phyloP scores from a whole-genome alignment of 345 rosid species.

The Brassica nigra region DNA sequence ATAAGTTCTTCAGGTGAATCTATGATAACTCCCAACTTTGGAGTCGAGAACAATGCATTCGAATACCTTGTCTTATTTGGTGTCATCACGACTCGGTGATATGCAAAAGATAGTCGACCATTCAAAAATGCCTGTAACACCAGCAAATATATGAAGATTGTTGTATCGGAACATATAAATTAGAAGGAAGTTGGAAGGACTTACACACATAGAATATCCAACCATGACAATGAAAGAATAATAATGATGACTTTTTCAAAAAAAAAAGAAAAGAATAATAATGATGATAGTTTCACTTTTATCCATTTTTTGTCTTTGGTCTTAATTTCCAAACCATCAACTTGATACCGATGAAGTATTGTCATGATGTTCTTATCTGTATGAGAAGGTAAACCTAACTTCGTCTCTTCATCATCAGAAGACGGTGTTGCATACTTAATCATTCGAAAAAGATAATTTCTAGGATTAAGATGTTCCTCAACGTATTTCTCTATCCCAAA shows the following conservation, averaged over 20 bases:
- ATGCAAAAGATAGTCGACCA: constrained; percentile 7
- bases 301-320: constrained; percentile 45
- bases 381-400: constrained; percentile 48
- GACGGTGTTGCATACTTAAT: constrained; percentile 21
- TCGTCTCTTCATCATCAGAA: constrained; percentile 41
- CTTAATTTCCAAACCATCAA: not conserved
- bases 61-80: constrained; percentile 27
- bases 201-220: constrained; percentile 56
- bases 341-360: constrained; percentile 47
- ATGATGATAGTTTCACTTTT: constrained; percentile 45
- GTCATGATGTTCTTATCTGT: constrained; percentile 64
- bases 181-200: constrained; percentile 6
- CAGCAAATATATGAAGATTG: no score
- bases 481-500: constrained; percentile 41
- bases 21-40: not conserved
- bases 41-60: constrained; percentile 11
- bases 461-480: constrained; percentile 41
- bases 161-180: no score
- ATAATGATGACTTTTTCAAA: constrained; percentile 13
- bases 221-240: constrained; percentile 48
- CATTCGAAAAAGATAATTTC: constrained; percentile 29
- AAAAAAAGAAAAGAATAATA: constrained; percentile 38
- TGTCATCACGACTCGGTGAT: constrained; percentile 28
- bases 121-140: constrained; percentile 12
- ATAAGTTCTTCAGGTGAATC: constrained; percentile 30